Percentiles rank a stretch among this genome's conserved stretches.
Conservation (phyloP, 352 stramenopile genomes). For the Elongisporangium undulatum region DNA sequence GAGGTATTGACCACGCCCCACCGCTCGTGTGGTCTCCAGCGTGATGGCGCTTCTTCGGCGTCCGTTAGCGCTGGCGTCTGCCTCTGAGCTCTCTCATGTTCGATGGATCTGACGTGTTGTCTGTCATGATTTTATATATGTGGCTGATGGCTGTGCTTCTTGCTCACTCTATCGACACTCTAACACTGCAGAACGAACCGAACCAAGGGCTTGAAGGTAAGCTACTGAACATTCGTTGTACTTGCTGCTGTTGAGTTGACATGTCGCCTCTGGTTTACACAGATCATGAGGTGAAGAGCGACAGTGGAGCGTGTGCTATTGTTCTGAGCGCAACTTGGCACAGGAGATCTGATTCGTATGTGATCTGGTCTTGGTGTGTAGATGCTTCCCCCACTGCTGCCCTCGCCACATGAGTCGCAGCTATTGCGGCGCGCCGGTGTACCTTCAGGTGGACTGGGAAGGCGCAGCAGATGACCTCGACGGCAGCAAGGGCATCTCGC, state of each 20-base stretch:
- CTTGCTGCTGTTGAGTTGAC: neutral
- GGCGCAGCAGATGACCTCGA: slow-evolving; percentile 16
- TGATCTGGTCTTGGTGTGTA: neutral
- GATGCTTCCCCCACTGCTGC: slow-evolving; percentile 63
- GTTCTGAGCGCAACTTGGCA: too few species aligned
- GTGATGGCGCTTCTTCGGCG: too few species aligned
- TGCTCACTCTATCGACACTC: neutral
- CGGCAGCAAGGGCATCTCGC: neutral
- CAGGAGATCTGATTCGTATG: too few species aligned
- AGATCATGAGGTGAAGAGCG: slow-evolving; percentile 50
- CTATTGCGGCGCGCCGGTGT: slow-evolving; percentile 58
- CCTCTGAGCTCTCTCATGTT: too few species aligned
- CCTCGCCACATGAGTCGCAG: slow-evolving; percentile 58
- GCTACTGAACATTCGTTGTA: neutral
- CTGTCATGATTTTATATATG: too few species aligned
- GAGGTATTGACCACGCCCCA: too few species aligned
- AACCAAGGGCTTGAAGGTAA: slow-evolving; percentile 40
- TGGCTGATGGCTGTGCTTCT: too few species aligned
- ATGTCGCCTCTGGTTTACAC: neutral
- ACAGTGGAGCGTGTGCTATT: too few species aligned
- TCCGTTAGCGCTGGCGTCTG: too few species aligned
- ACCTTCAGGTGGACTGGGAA: slow-evolving; percentile 28
- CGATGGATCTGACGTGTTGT: too few species aligned
- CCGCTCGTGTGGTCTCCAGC: too few species aligned
- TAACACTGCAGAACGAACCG: slow-evolving; percentile 30